A percentile compares a stretch with the other conserved stretches of the same genome.
These are phyloP conservation scores for Leccinum arenicola DNA, from an alignment of 768 basidiomycete species.

Conservation along the genomic window DNA sequence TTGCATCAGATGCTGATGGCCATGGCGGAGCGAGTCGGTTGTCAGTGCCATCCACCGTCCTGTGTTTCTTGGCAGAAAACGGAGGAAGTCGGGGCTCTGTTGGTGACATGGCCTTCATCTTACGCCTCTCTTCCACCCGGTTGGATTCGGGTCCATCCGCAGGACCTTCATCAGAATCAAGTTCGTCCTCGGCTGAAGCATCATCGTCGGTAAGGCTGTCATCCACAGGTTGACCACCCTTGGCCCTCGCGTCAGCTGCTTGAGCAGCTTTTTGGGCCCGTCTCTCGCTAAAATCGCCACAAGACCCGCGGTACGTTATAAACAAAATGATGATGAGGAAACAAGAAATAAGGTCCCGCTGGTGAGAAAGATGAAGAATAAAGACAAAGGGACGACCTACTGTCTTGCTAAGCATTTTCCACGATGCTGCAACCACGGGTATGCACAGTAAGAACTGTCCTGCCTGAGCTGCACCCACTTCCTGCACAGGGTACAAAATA, in stretches of 20 bases:
- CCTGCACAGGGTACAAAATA: slow-evolving; percentile 71
- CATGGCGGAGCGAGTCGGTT: slow-evolving; percentile 21
- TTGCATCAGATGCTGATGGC: slow-evolving; percentile 19
- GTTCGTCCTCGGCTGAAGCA: slow-evolving; percentile 32
- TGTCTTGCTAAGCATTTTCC: slow-evolving; percentile 70
- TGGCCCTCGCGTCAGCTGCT: slow-evolving; percentile 44
- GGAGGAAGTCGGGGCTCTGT: slow-evolving; percentile 20
- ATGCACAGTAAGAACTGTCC: slow-evolving; percentile 76
- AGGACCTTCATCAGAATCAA: slow-evolving; percentile 36
- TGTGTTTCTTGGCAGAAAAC: slow-evolving; percentile 24
- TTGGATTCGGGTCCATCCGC: slow-evolving; percentile 21
- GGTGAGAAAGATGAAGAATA: slow-evolving; percentile 8
- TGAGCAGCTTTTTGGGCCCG: slow-evolving; percentile 55
- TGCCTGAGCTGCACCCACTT: slow-evolving; percentile 85
- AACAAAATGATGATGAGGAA: slow-evolving; percentile 1
- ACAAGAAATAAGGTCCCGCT: neutral
- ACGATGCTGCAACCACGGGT: slow-evolving; percentile 79
- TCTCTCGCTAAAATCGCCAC: slow-evolving; percentile 42
- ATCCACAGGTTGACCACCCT: slow-evolving; percentile 28
- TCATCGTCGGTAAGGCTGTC: slow-evolving; percentile 33
- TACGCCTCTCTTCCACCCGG: slow-evolving; percentile 25
- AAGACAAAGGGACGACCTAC: slow-evolving; percentile 40
- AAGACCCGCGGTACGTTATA: neutral
- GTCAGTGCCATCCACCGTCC: slow-evolving; percentile 16
- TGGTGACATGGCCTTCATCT: slow-evolving; percentile 18